phyloP scores from a whole-genome alignment of 305 asterid species.

The Nicotiana rustica region DNA sequence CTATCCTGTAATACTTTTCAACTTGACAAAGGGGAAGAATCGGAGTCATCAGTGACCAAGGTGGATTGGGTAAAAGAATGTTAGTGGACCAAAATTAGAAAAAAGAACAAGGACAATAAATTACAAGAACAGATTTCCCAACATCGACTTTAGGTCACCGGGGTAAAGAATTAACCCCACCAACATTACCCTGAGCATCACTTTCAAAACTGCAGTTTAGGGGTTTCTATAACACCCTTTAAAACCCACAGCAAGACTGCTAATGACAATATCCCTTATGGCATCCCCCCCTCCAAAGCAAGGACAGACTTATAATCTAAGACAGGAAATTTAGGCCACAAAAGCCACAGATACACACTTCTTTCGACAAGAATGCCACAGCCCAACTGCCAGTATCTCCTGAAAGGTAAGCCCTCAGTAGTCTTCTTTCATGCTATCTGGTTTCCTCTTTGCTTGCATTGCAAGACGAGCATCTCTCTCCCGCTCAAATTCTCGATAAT shows the following conservation, averaged over 20 bases:
- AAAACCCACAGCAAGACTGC: neutral
- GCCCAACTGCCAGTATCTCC: neutral
- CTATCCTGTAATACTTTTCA: neutral
- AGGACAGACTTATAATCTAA: neutral
- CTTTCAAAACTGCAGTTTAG: neutral
- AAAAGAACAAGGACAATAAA: neutral
- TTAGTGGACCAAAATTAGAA: neutral
- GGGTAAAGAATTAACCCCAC: neutral
- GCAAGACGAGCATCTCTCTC: constrained; percentile 96
- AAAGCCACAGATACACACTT: neutral
- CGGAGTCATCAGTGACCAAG: neutral
- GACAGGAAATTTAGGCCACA: neutral
- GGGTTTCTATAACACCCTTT: neutral
- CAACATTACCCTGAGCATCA: neutral
- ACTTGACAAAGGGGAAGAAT: neutral
- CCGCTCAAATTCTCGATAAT: constrained; percentile 86
- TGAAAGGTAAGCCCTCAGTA: constrained; percentile 34
- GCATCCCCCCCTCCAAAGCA: neutral
- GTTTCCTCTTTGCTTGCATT: constrained; percentile 74
- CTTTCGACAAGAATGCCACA: neutral
- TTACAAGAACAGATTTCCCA: neutral
- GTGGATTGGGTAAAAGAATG: neutral
- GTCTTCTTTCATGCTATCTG: constrained; percentile 85
- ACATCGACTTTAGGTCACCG: neutral
- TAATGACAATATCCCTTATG: neutral